Base-by-base conservation (phyloP, 169 alveolate species). In the Plasmodium berghei region DNA sequence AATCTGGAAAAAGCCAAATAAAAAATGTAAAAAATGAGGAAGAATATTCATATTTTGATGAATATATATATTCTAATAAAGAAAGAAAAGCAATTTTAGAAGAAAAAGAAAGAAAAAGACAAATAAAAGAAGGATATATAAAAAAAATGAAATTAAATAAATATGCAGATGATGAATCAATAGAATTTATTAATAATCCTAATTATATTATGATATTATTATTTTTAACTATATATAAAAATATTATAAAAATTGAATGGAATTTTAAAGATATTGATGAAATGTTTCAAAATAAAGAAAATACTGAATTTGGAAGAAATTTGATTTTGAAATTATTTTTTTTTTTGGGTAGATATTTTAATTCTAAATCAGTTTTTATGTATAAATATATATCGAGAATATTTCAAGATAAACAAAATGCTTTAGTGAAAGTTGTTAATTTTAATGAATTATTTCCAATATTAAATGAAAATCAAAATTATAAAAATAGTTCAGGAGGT, bases 111-210 rank as follows among this genome's bases (percentile, higher is more conserved):
- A 85, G 56, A 62, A 67, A 70, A 58, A 71, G 59, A 40, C 42
- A 85, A 24, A 1, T 55, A 20, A 85, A 71, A 72, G 91, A 85
- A 18, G 61, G 52, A 12, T 85, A 34, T 34, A 86, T 86, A 24
- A 86, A 86, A 52, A 54, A 59, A 16, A 86, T 86, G 87, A 86
- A 71, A 16, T 22, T 86, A 48, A 73, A 73, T 1, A 86, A 72
- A 48, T 86, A 86, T 86, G 91, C 59, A 55, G 91, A 86, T 70
- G 91, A 86, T 58, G 91, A 86, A 45, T 46, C 87, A 3, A 71
- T 86, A 1, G 40, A 54, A 52, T 86, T 86, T 58, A 34, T 70
- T 46, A 86, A 86, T 8, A 86, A 86, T 48, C 91, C 91, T 1
- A 69, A 86, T 46, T 86, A 86, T 71, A 73, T 86, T 9, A 70